These are phyloP conservation scores for Barnettozyma hawaiiensis DNA, from an alignment of 1,139 yeast genomes.

Conservation along the genomic window DNA sequence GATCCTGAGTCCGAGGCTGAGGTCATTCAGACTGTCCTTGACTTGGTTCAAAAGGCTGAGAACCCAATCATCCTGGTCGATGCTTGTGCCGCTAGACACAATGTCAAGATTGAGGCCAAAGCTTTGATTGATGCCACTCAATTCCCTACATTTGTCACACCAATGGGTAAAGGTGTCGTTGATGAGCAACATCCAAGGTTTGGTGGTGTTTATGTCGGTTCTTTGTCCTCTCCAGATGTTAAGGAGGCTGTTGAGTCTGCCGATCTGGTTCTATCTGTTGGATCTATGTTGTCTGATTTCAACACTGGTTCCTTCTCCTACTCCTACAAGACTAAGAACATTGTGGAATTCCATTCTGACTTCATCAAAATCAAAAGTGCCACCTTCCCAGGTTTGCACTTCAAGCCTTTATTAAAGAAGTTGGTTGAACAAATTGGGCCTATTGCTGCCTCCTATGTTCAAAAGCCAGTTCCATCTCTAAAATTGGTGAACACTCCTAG, in stretches of 20 bases:
- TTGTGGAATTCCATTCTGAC: constrained; percentile 88
- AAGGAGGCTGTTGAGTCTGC: constrained; percentile 71
- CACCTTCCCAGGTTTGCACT: constrained; percentile 69
- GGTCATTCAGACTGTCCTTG: constrained; percentile 53
- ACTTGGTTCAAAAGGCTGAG: constrained; percentile 49
- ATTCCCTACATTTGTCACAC: constrained; percentile 82
- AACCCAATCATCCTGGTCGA: constrained; percentile 77
- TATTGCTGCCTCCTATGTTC: constrained; percentile 36
- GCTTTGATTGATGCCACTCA: constrained; percentile 62
- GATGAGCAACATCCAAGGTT: constrained; percentile 71
- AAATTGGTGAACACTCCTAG: constrained; percentile 31
- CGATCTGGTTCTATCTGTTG: constrained; percentile 72
- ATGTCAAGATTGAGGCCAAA: constrained; percentile 55
- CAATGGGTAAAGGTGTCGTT: constrained; percentile 84
- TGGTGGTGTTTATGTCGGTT: constrained; percentile 86
- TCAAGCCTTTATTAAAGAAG: constrained; percentile 60
- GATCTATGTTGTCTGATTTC: constrained; percentile 82
- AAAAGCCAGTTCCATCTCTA: constrained; percentile 44
- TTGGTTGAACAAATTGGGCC: constrained; percentile 37
- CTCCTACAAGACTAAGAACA: constrained; percentile 71
- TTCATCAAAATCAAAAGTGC: constrained; percentile 73
- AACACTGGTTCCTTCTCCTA: constrained; percentile 88
- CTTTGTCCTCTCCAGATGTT: constrained; percentile 69
- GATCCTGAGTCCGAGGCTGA: constrained; percentile 69
- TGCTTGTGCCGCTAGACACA: constrained; percentile 82